A percentile compares a stretch with the other conserved stretches of the same genome.
phyloP scores from a whole-genome alignment of 164 flowering plant genomes.

The Warburgia ugandensis region DNA sequence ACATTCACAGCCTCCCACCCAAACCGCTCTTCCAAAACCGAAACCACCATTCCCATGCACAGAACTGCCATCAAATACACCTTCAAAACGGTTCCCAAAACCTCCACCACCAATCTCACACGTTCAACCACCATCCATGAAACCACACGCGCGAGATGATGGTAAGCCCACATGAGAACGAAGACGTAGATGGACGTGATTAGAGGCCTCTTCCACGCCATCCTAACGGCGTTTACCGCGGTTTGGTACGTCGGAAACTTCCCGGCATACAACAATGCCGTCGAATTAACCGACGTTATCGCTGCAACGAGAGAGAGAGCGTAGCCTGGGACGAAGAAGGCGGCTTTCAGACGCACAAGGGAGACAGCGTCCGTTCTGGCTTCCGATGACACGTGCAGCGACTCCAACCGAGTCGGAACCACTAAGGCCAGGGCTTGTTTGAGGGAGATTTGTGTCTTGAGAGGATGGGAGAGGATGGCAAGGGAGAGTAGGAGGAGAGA shows the following conservation, averaged over 20 bases:
- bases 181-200: conserved; percentile 29
- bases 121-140: neutral
- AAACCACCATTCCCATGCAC: conserved; percentile 43
- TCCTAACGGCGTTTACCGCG: conserved; percentile 17
- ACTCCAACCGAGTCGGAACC: conserved; percentile 28
- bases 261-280: conserved; percentile 10
- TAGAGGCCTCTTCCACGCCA: conserved; percentile 24
- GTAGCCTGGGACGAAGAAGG: conserved; percentile 26
- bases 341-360: conserved; percentile 24
- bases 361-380: conserved; percentile 27
- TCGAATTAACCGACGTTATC: conserved; percentile 24
- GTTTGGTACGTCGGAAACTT: conserved; percentile 11
- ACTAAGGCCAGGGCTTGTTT: conserved; percentile 26
- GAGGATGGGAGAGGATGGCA: conserved; percentile 20
- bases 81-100: conserved; percentile 22
- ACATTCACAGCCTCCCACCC: conserved; percentile 39
- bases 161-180: conserved; percentile 16
- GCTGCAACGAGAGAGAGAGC: conserved; percentile 33
- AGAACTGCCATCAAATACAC: conserved; percentile 36
- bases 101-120: conserved; percentile 9
- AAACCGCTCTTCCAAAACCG: conserved; percentile 35
- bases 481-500: conserved; percentile 32
- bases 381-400: conserved; percentile 30
- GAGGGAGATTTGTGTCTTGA: conserved; percentile 22
- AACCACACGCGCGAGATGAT: conserved; percentile 2